Conservation (phyloP, 352 stramenopile genomes). For the Plasmopara muralis region DNA sequence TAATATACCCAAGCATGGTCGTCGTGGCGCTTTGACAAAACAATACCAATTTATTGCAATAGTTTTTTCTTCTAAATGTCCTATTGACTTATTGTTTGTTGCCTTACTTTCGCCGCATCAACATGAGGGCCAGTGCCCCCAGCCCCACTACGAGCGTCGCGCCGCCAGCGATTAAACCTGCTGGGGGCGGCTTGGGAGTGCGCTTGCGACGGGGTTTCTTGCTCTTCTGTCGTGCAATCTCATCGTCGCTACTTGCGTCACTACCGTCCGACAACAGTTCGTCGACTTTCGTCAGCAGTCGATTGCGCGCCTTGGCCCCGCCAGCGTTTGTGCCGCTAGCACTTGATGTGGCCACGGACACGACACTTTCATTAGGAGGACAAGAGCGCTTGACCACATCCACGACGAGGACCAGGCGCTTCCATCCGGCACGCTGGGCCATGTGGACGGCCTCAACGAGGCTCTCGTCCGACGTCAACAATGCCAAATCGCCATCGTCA, state of each 20-base stretch:
- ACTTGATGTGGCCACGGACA: constrained; percentile 30
- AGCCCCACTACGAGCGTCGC: constrained; percentile 43
- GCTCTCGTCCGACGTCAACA: constrained; percentile 82
- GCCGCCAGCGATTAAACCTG: constrained; percentile 28
- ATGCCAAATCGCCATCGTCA: constrained; percentile 78
- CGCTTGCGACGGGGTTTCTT: constrained; percentile 44
- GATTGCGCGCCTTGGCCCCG: constrained; percentile 27
- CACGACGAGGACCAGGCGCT: constrained; percentile 77
- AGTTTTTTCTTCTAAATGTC: too few species aligned
- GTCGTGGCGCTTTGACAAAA: too few species aligned
- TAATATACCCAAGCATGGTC: too few species aligned
- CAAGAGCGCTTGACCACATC: constrained; percentile 54
- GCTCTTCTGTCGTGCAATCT: constrained; percentile 37
- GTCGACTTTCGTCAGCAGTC: constrained; percentile 75
- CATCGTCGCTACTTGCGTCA: constrained; percentile 38
- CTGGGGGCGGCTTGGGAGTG: constrained; percentile 15
- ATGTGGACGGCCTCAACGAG: constrained; percentile 81
- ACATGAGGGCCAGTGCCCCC: constrained; percentile 40
- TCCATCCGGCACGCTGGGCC: constrained; percentile 80
- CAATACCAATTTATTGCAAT: too few species aligned
- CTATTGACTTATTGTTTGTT: too few species aligned
- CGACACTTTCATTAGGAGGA: constrained; percentile 29
- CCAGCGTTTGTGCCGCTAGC: constrained; percentile 17
- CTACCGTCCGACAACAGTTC: constrained; percentile 49
- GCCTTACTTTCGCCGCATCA: constrained; percentile 60